phyloP scores from a whole-genome alignment of 805 yeast genomes.

The Starmerella scarabaei region DNA sequence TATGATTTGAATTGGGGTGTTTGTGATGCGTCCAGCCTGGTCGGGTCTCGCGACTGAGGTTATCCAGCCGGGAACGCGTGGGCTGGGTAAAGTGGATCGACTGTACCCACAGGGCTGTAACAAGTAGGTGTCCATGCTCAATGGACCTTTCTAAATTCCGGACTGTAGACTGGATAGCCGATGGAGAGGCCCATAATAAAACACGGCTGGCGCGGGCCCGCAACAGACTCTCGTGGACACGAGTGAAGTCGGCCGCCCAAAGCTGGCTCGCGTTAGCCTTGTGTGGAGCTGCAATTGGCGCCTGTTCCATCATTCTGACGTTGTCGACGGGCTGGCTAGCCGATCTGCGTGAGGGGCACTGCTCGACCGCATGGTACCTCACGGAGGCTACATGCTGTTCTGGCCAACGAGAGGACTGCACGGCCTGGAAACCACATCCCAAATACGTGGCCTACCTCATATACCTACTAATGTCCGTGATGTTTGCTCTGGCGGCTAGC shows the following conservation, averaged over 20 bases:
- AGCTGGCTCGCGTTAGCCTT: conserved; percentile 63
- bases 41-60: neutral
- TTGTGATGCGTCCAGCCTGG: neutral
- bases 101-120: neutral
- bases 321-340: conserved; percentile 80
- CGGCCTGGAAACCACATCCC: conserved; percentile 42
- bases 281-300: conserved; percentile 68
- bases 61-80: neutral
- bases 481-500: conserved; percentile 55
- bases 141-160: conserved; percentile 24
- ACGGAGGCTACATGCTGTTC: conserved; percentile 74
- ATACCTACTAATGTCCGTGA: conserved; percentile 46
- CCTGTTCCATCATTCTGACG: conserved; percentile 69
- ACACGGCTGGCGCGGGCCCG: conserved; percentile 16
- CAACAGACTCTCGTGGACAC: neutral
- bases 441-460: conserved; percentile 49
- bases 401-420: conserved; percentile 42
- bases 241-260: conserved; percentile 28
- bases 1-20: neutral
- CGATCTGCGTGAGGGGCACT: conserved; percentile 64
- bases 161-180: conserved; percentile 49
- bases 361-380: conserved; percentile 54
- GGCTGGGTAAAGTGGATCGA: neutral
- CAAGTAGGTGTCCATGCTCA: neutral
- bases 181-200: conserved; percentile 29